These are phyloP conservation scores for Candida bentonensis DNA, from an alignment of 805 yeast genomes.

Conservation along the genomic window DNA sequence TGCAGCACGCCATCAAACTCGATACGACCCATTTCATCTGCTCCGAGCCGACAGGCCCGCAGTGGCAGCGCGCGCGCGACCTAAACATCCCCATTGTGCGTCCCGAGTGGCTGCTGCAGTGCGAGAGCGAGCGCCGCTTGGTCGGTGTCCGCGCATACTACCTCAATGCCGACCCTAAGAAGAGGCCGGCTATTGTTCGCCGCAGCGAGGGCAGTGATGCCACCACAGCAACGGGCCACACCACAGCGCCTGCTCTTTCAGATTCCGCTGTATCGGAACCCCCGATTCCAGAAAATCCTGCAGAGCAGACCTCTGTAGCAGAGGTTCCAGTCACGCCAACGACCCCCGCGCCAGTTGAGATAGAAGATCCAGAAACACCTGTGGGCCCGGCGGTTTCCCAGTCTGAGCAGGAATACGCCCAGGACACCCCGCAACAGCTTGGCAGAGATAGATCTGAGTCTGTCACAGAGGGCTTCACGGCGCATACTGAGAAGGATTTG, in stretches of 20 bases:
- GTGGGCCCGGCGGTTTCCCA: constrained; percentile 5
- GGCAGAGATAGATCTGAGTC: constrained; percentile 3
- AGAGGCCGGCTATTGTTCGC: constrained; percentile 11
- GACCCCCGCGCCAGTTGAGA: too few relatives aligned
- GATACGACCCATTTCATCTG: constrained; percentile 93
- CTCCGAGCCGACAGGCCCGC: constrained; percentile 56
- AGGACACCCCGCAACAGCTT: neutral
- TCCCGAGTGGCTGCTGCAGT: constrained; percentile 95
- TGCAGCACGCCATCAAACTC: constrained; percentile 59
- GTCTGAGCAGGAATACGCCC: constrained; percentile 4
- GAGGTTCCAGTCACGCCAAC: too few relatives aligned
- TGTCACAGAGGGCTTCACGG: neutral
- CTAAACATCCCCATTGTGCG: constrained; percentile 85
- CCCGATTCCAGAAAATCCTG: too few relatives aligned
- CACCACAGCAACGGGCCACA: neutral
- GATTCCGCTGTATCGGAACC: too few relatives aligned
- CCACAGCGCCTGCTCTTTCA: too few relatives aligned
- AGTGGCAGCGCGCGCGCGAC: constrained; percentile 65
- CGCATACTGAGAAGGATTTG: neutral
- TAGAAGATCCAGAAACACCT: too few relatives aligned
- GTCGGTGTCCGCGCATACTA: constrained; percentile 80
- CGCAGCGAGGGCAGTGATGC: neutral
- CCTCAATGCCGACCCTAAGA: constrained; percentile 22
- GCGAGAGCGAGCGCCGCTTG: constrained; percentile 75
- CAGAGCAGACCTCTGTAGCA: neutral